Base-by-base conservation (phyloP, 805 yeast species). In the Schizosaccharomyces japonicus region DNA sequence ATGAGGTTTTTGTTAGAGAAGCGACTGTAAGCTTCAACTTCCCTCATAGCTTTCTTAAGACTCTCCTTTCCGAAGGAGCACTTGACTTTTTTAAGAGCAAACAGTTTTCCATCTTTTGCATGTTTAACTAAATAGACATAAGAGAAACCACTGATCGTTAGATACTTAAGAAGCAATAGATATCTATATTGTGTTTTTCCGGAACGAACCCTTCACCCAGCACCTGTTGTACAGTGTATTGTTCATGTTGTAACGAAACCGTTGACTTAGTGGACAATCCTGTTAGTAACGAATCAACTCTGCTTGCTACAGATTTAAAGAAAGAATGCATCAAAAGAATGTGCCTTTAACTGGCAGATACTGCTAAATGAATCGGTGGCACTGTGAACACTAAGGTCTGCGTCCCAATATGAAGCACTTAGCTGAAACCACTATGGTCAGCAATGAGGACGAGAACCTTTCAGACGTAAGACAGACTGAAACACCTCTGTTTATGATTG, bases 81-180 rank as follows among this genome's bases (percentile, higher is more conserved):
- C 51, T 85, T 66, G 48, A 83, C 80, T 64, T 80, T 80, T 64
- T 85, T 85, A 57, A 85, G 63, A 2, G 94, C 94, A 56, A 73
- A 80, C 39, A 60, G 58, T 40, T 63, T 54, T 32, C 69, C 70
- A 30, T 68, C 63, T 52, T 67, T 63, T 8, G 58, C 54, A 25
- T 66, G 59, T 52, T 73, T 67, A 3, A 84, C 93, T 21, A 83
- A 64, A 57, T 85, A 85, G 6, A 82, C 94, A 54, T 79, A 83
- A 0, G 93, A 77, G 57, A 79, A 80, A 11, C 90, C 92, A 2
- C 42, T 36, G 11, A 13, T 19, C 7, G 23, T 17, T 8, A 15
- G 27, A 19, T 21, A 36, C 4, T 36, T 36, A 19, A 17, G 5
- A 11, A n/a, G 13, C 13, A 5, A 8, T 7, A 29, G 13, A 29